phyloP scores from a whole-genome alignment of 2,329 filamentous ascomycete species.

The Monilinia fructicola region DNA sequence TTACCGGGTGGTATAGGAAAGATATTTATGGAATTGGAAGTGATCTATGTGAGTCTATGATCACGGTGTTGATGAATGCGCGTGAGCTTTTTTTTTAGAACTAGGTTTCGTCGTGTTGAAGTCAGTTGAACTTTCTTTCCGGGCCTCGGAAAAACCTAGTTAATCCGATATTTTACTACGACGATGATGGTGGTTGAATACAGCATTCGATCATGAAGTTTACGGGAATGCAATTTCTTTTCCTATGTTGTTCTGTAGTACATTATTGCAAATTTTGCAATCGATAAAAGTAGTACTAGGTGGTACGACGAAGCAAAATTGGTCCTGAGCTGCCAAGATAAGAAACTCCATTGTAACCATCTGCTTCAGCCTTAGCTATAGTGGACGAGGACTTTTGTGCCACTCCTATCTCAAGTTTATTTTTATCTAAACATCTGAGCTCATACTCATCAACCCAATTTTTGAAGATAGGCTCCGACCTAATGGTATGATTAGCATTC shows the following conservation, averaged over 20 bases:
- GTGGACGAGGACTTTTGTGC: background rate
- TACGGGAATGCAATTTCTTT: background rate
- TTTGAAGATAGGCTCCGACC: background rate
- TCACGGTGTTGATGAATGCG: conserved; percentile 21
- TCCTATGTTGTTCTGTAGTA: background rate
- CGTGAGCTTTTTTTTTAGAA: conserved; percentile 24
- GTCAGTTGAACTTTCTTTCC: conserved; percentile 21
- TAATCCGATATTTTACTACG: conserved; percentile 6
- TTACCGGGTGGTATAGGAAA: conserved; percentile 5
- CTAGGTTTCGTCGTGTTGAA: conserved; percentile 10
- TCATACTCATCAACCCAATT: background rate
- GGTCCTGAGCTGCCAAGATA: background rate
- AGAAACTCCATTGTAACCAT: background rate
- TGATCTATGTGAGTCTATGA: conserved; percentile 17
- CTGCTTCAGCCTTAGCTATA: background rate
- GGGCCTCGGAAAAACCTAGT: conserved; percentile 11
- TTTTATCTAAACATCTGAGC: background rate
- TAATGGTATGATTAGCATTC: background rate
- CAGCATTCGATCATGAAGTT: too few species aligned
- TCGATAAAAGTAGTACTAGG: background rate
- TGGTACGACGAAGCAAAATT: background rate
- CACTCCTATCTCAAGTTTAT: background rate
- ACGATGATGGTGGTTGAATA: background rate
- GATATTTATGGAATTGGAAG: conserved; percentile 17
- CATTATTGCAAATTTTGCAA: background rate